Evolutionary conservation across 495 filamentous ascomycete genomes (phyloP).

Genomic region (Amorphotheca resinae): DNA sequence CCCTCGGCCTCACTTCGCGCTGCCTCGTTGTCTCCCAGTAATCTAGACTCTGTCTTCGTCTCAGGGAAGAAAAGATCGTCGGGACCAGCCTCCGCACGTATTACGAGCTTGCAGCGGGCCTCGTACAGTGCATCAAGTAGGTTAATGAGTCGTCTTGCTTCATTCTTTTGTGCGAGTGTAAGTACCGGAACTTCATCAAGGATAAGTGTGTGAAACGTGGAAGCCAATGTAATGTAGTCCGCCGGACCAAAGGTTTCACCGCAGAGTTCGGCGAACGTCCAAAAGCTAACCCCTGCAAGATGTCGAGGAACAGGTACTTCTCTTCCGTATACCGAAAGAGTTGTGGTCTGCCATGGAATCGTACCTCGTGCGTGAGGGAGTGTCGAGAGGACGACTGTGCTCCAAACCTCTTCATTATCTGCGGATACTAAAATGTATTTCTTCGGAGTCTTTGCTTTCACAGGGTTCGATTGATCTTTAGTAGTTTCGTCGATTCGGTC

Average conservation of each 20-base stretch:
- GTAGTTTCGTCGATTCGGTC: background rate
- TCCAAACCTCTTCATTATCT: slow-evolving; percentile 7
- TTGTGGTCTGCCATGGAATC: slow-evolving; percentile 33
- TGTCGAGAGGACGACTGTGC: slow-evolving; percentile 5
- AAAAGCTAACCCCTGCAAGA: slow-evolving; percentile 34
- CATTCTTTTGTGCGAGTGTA: slow-evolving; percentile 49
- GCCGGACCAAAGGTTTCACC: slow-evolving; percentile 45
- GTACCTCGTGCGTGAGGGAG: slow-evolving; percentile 7
- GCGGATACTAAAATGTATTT: slow-evolving; percentile 10
- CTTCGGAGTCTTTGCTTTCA: slow-evolving; percentile 4
- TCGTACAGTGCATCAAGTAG: slow-evolving; percentile 62
- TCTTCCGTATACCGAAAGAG: slow-evolving; percentile 47
- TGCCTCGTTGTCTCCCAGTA: slow-evolving; percentile 1
- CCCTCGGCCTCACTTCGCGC: slow-evolving; percentile 17
- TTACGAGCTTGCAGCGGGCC: slow-evolving; percentile 48
- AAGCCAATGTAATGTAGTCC: slow-evolving; percentile 61
- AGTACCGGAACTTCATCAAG: slow-evolving; percentile 47
- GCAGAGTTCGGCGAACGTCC: slow-evolving; percentile 50
- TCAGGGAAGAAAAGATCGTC: slow-evolving; percentile 63
- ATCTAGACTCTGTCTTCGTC: background rate
- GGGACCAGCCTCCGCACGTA: slow-evolving; percentile 43
- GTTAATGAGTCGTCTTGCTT: slow-evolving; percentile 59
- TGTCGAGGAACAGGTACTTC: slow-evolving; percentile 38
- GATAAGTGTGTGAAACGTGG: slow-evolving; percentile 56
- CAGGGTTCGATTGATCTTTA: background rate